Percentiles rank a stretch among this genome's conserved stretches.
Evolutionary conservation across 345 rosid genomes (phyloP).

Genomic region (Draba incana): DNA sequence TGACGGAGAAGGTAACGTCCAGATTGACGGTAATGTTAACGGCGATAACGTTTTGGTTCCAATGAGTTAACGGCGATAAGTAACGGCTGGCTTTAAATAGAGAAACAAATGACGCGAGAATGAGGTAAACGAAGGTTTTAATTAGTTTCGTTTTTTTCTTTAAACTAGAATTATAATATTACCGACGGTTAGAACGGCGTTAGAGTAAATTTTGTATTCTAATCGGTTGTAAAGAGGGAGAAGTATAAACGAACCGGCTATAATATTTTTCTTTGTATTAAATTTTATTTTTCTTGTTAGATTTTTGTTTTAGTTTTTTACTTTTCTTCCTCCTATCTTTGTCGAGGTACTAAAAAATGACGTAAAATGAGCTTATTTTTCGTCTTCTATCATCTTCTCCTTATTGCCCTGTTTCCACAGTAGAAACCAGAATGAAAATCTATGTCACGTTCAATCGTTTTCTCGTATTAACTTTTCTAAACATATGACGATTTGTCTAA

Average conservation of each 20-base stretch:
- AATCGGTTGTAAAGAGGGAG: slow-evolving; percentile 27
- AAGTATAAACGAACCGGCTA: slow-evolving; percentile 27
- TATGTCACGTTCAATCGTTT: not conserved
- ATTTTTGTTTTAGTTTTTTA: not conserved
- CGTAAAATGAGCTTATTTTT: slow-evolving; percentile 7
- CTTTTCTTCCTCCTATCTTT: not conserved
- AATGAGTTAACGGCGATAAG: slow-evolving; percentile 43
- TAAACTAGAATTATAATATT: slow-evolving; percentile 12
- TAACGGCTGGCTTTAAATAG: slow-evolving; percentile 33
- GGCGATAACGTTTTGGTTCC: slow-evolving; percentile 36
- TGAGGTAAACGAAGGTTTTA: slow-evolving; percentile 32
- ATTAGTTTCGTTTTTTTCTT: slow-evolving; percentile 4
- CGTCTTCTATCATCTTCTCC: not conserved
- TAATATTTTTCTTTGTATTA: not conserved
- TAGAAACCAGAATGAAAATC: not conserved
- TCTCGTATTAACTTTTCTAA: not conserved
- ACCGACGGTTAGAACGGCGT: slow-evolving; percentile 14
- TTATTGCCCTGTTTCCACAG: not conserved
- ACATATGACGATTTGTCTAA: not conserved
- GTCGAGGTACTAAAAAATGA: not conserved
- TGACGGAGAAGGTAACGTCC: slow-evolving; percentile 51
- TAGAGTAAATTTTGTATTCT: slow-evolving; percentile 33
- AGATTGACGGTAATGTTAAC: slow-evolving; percentile 49
- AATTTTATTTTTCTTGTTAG: not conserved
- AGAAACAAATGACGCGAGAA: not conserved